A percentile compares a stretch with the other conserved stretches of the same genome.
phyloP scores from a whole-genome alignment of 2,329 filamentous ascomycete genomes.

The Colletotrichum incanum region DNA sequence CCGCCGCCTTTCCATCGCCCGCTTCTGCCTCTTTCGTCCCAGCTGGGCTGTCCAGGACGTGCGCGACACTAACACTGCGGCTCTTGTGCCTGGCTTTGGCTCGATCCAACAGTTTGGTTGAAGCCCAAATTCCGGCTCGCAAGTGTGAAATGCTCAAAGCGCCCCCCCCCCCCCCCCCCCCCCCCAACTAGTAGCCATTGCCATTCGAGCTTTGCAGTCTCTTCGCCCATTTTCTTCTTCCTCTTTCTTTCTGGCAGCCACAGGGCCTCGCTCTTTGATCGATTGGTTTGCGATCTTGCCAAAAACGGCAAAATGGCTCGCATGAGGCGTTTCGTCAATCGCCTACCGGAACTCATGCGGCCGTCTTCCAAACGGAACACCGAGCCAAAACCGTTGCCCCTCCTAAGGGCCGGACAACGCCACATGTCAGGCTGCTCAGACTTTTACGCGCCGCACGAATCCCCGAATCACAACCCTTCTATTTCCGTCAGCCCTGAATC shows the following conservation, averaged over 20 bases:
- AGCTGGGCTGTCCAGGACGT: constrained; percentile 1
- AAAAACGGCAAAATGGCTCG: background rate
- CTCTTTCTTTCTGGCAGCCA: background rate
- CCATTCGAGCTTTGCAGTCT: background rate
- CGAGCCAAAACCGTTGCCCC: background rate
- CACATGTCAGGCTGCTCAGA: constrained; percentile 2
- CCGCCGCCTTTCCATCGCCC: background rate
- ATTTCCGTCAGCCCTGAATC: constrained; percentile 3
- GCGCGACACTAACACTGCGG: constrained; percentile 5
- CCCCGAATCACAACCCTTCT: background rate
- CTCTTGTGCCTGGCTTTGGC: constrained; percentile 9
- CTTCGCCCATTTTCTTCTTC: constrained; percentile 1
- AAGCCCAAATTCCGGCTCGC: background rate
- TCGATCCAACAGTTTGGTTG: background rate
- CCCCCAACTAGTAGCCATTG: background rate
- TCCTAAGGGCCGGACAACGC: constrained; percentile 11
- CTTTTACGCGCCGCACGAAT: background rate
- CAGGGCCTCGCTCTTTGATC: background rate
- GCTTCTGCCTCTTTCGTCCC: background rate
- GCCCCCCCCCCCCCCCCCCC: no score
- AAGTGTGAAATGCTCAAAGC: background rate
- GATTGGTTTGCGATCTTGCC: background rate
- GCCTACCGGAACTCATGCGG: background rate
- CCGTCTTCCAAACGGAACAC: constrained; percentile 11
- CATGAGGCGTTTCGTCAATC: background rate